Base-by-base conservation (phyloP, 192 early-diverging fungal species). In the Linnemannia schmuckeri region DNA sequence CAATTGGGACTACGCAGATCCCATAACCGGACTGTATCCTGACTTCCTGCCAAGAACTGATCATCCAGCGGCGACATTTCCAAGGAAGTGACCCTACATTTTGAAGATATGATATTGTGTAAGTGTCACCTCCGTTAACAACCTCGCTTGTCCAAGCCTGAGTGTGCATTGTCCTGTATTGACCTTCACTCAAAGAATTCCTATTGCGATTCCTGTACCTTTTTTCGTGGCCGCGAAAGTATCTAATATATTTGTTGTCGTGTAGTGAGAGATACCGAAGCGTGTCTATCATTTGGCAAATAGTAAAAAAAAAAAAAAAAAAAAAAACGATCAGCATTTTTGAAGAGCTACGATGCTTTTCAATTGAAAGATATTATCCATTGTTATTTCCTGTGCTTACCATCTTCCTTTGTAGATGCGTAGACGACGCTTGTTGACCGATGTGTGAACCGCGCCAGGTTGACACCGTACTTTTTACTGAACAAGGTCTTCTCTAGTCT, bases 381-480 rank as follows among this genome's bases (percentile, higher is more conserved):
- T 15, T 33, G 9, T 33, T 12, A 6, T 46, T 46, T 46, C 30
- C 33, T 15, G 12, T 15, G 44, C 44, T 46, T 89, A 96, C 95
- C 92, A 89, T 98, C 95, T 82, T 96, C 94, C 82, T 99, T 99
- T 76, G 97, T 98, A 8, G 98, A 99, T 13, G 96, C 96, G 84
- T 99, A 96, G 38, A 98, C 91, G 40, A 99, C 93, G 80, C 91
- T 95, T 27, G 93, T 95, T 13, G 89, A 79, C 66, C 92, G 89
- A 88, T 97, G 96, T 18, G 98, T 98, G 79, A 99, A 99, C 30
- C 94, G 92, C 3, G 96, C 97, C 38, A 97, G 86, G 44, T 94
- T 90, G 72, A 97, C 97, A 10, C 98, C 98, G 82, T 99, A 99
- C 68, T 99, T 99, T 91, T 98, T 98, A 84, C 96, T 97, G 83